These are phyloP conservation scores for Eucalyptus pauciflora DNA, from an alignment of 345 rosid species.

Conservation along the genomic window DNA sequence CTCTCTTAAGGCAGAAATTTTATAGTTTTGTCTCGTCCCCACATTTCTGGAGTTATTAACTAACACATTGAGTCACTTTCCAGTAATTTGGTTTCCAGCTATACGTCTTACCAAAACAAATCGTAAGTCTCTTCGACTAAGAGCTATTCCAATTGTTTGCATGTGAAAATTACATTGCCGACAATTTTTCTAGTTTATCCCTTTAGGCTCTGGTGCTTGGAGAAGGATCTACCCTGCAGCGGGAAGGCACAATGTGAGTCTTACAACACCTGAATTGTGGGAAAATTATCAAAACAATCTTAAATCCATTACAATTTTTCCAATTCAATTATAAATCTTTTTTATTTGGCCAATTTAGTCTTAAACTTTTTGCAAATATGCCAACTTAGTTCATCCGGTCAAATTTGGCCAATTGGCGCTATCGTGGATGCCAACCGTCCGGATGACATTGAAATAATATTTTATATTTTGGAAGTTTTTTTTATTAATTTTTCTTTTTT, in stretches of 20 bases:
- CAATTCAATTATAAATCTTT: too few relatives aligned
- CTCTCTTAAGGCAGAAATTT: too few relatives aligned
- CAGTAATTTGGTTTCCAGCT: too few relatives aligned
- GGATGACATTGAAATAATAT: too few relatives aligned
- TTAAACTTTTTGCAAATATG: rapidly evolving
- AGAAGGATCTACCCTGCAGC: slow-evolving; percentile 53
- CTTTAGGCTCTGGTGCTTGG: slow-evolving; percentile 56
- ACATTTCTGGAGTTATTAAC: too few relatives aligned
- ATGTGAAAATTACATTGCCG: background rate
- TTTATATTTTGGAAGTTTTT: too few relatives aligned
- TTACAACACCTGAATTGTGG: background rate
- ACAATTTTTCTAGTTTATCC: background rate
- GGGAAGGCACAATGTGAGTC: slow-evolving; percentile 36
- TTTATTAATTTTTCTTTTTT: too few relatives aligned
- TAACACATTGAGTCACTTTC: too few relatives aligned
- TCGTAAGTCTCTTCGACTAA: too few relatives aligned
- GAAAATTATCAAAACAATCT: rapidly evolving
- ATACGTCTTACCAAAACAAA: too few relatives aligned
- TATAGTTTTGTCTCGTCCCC: too few relatives aligned
- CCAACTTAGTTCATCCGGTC: rapidly evolving
- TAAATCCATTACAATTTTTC: rapidly evolving
- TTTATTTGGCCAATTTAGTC: rapidly evolving
- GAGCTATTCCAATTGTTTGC: background rate
- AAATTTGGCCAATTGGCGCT: rapidly evolving
- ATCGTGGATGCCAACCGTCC: rapidly evolving